These are phyloP conservation scores for Mycena olivaceomarginata DNA, from an alignment of 768 basidiomycete genomes.

Conservation along the genomic window DNA sequence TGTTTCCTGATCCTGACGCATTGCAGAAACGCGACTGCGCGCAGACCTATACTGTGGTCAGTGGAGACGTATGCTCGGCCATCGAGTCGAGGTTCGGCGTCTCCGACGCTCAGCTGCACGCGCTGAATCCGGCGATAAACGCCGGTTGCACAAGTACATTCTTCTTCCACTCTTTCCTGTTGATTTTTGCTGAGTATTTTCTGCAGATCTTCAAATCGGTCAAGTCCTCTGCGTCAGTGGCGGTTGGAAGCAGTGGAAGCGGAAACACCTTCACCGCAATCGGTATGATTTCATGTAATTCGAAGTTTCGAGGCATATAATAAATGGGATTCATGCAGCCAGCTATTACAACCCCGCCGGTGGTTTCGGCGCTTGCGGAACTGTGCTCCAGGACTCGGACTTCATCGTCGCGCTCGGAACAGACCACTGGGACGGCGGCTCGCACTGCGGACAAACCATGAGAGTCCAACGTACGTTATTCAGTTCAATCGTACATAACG, in stretches of 20 bases:
- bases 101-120: neutral
- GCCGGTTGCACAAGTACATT: constrained; percentile 12
- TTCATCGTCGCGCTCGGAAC: neutral
- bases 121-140: neutral
- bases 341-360: neutral
- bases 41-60: neutral
- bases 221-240: neutral
- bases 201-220: neutral
- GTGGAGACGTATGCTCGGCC: neutral
- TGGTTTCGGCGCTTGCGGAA: neutral
- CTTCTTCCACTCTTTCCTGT: neutral
- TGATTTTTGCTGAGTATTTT: constrained; percentile 1
- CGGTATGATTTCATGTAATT: neutral
- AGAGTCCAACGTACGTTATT: neutral
- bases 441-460: neutral
- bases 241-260: neutral
- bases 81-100: neutral
- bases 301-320: too few relatives aligned
- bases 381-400: neutral
- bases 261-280: constrained; percentile 24
- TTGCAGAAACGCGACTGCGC: constrained; percentile 12
- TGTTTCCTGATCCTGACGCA: constrained; percentile 8
- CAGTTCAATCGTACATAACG: constrained; percentile 6
- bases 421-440: neutral
- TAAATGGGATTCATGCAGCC: neutral